These are phyloP conservation scores for Naganishia friedmannii DNA, from an alignment of 768 basidiomycete genomes.

Conservation along the genomic window DNA sequence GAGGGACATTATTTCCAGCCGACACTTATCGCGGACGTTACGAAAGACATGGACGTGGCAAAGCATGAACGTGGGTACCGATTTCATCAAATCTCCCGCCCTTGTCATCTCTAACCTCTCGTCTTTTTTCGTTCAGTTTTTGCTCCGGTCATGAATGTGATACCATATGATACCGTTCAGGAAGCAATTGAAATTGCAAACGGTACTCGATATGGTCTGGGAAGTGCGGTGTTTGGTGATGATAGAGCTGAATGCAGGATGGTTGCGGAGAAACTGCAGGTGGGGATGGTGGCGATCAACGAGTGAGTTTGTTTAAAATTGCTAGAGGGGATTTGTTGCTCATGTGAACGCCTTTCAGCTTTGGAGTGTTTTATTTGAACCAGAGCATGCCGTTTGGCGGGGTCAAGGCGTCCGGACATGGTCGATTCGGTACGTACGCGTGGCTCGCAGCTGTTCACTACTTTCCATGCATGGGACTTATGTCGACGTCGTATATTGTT, in stretches of 20 bases:
- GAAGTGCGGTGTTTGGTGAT: conserved; percentile 90
- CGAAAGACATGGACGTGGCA: conserved; percentile 69
- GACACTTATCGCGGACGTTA: conserved; percentile 79
- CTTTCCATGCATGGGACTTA: conserved; percentile 21
- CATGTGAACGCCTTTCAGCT: conserved; percentile 4
- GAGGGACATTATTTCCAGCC: conserved; percentile 80
- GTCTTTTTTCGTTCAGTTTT: conserved; percentile 63
- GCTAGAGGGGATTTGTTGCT: conserved; percentile 33
- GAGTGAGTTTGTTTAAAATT: conserved; percentile 59
- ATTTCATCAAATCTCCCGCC: background rate
- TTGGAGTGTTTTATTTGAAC: conserved; percentile 57
- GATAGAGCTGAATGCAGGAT: conserved; percentile 72
- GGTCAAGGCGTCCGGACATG: conserved; percentile 84
- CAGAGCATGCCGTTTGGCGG: conserved; percentile 97
- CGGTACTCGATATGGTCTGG: conserved; percentile 80
- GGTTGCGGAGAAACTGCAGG: conserved; percentile 77
- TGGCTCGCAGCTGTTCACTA: conserved; percentile 16
- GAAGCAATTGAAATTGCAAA: conserved; percentile 88
- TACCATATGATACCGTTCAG: conserved; percentile 76
- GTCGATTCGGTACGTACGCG: conserved; percentile 81
- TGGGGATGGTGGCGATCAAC: conserved; percentile 96
- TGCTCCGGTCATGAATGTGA: conserved; percentile 82
- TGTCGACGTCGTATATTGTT: conserved; percentile 23
- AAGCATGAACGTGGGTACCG: conserved; percentile 67
- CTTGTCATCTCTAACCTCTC: background rate